Evolutionary conservation across 2,329 filamentous ascomycete genomes (phyloP), one percentile per base, ranked within the genome.

Genomic region (Pseudopyricularia javanii): DNA sequence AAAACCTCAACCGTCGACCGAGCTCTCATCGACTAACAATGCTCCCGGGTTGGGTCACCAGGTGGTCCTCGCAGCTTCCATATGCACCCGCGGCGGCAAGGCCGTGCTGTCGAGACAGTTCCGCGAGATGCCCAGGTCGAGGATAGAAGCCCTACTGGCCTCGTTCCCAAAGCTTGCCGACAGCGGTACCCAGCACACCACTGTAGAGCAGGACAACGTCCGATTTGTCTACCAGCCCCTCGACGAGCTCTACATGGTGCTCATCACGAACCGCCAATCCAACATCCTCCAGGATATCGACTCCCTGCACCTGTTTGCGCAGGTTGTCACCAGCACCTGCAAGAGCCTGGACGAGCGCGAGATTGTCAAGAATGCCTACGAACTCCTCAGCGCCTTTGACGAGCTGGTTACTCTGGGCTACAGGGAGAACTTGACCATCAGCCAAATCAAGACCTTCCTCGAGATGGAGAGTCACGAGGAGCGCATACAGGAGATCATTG

Each of bases 391-490:
- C 68, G 93, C 93, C 48, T 98, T 97, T 63, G 93, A 98, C 64
- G 93, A 98, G 74, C 79, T 98, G 55, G 91, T 98, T 56, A 96
- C 91, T 1, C 76, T 95, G 57, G 93, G 93, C 12, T 97, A 98
- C 72, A 75, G 93, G 64, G 93, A 98, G 74, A 98, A 98, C 70
- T 74, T 98, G 60, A 94, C 91, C 24, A 81, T 98, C 62, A 88
- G 84, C 70, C 94, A 98, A 72, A 98, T 98, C 75, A 96, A 94
- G 79, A 96, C 93, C 2, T 98, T 98, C 76, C 71, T 98, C 60
- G 94, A 97, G 66, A 98, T 98, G 93, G 93, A 98, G 70, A 93
- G 86, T 70, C 93, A 98, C 64, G 94, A 98, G 71, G 93, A 98
- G 77, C 84, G 93, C 66, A 97, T 98, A 61, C 93, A 98, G 70